Base-by-base conservation (phyloP, 2,329 filamentous ascomycete genomes). In the Fusarium sp. region DNA sequence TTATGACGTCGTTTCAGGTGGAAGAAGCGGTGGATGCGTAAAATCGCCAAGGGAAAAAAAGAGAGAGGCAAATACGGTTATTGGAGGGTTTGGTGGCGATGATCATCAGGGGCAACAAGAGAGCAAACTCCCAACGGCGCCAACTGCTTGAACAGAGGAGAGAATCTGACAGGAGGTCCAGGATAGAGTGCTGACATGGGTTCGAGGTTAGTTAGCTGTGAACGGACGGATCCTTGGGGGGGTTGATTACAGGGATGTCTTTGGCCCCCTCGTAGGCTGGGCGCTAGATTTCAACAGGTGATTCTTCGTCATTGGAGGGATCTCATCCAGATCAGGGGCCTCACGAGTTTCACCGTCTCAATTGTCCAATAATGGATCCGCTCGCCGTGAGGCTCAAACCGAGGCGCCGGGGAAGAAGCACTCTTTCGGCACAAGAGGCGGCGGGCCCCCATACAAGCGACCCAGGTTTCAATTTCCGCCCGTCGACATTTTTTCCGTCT, bases 241-340 rank as follows among this genome's bases (percentile, higher is more conserved):
- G 43, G 24, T 48, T 27, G 10, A 54, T 31, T 16, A 58, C 50
- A 64, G 62, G 62, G 62, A 27, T 58, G 14, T n/a, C 8, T 18
- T 18, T 48, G 20, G 20, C 27, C 37, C 50, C 41, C 6, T 7
- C 11, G 33, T 56, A 50, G 59, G 60, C 18, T 52, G 4, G 56
- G 69, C 71, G 71, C 66, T 69, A 73, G 57, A 62, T 67, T 35
- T 60, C 58, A 61, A 73, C 73, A 66, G 39, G 69, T 39, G 64
- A 45, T 61, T 60, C 68, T 64, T 63, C 75, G 71, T 67, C 74
- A 77, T 77, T 73, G 68, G 69, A 76, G 68, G 68, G 63, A 64
- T 37, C 60, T 11, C 39, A 39, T 52, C 48, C 39, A 65, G 24
- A 65, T 60, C 48, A 62, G 64, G 62, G 59, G 60, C 35, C 24